These are phyloP conservation scores for Auriscalpium orientale DNA, from an alignment of 768 basidiomycete species.

Conservation along the genomic window DNA sequence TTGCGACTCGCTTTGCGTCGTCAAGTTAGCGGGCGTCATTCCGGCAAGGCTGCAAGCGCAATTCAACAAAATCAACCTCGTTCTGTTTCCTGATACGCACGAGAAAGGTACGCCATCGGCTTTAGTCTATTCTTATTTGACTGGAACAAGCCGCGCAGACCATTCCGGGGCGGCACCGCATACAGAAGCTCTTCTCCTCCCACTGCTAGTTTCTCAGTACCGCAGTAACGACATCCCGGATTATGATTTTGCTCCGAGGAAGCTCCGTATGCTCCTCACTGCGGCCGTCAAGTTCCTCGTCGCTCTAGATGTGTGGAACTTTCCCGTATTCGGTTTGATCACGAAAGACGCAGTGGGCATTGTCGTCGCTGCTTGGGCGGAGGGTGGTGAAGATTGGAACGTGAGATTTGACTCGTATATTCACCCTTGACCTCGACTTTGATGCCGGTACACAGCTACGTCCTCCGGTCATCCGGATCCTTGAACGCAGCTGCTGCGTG, in stretches of 20 bases:
- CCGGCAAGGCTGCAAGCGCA: too few relatives aligned
- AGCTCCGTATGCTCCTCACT: neutral
- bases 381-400: neutral
- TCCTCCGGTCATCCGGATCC: neutral
- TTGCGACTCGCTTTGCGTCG: too few relatives aligned
- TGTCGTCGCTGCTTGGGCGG: neutral
- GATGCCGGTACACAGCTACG: too few relatives aligned
- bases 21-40: too few relatives aligned
- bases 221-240: neutral
- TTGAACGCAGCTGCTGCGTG: neutral
- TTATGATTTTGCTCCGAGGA: neutral
- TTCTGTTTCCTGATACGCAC: too few relatives aligned
- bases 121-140: too few relatives aligned
- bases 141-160: too few relatives aligned
- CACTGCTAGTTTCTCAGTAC: neutral
- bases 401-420: too few relatives aligned
- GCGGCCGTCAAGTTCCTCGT: neutral
- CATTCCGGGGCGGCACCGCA: too few relatives aligned
- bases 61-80: too few relatives aligned
- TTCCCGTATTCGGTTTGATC: conserved; percentile 6
- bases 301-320: neutral
- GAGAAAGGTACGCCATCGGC: too few relatives aligned
- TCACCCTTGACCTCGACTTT: too few relatives aligned
- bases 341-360: neutral
- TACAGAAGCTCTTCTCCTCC: neutral